Evolutionary conservation across 2,329 filamentous ascomycete species (phyloP), one percentile per base, ranked within the genome.

Genomic region (Calonectria crousiana): DNA sequence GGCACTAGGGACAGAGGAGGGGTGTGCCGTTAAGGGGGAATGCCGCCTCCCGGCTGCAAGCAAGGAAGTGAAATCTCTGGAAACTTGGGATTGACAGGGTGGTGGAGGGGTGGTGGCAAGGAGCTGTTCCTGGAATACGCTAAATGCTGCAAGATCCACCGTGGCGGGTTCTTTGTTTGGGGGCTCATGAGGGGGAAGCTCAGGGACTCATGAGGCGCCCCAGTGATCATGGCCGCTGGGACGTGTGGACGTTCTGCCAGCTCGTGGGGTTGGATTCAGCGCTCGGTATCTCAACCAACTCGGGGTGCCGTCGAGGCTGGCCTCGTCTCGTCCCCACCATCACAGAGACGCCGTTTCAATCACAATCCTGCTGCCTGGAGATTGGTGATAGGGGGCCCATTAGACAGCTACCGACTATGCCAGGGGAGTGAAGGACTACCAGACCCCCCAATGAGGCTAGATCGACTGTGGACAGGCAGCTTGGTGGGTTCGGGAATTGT

Each of bases 301-400:
- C 38, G 38, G 60, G 36, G 20, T 41, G 44, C 28, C 30, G 60
- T 65, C 28, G 38, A 58, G 16, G 23, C 30, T 34, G 41, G 36
- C 9, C 16, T 60, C 41, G 28, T 44, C 38, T 53, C 38, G 26
- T 41, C 67, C 67, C 67, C 67, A 52, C 67, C 53, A 38, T 13
- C 16, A 38, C 18, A 67, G 32, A 49, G 41, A 60, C 67, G 44
- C 72, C 64, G 53, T 56, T 69, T 70, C 51, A 52, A 51, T 36
- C 62, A 10, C 23, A 79, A 79, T 74, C 51, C 71, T 80, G 78
- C 75, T 80, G 78, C 78, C 78, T 80, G 58, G 71, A 71, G 60
- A 52, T 44, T 62, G 38, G 30, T 62, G 51, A 38, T 28, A 41
- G n/a, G 69, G 56, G 70, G 28, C 60, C 66, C 71, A 65, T 73